These are phyloP conservation scores for Fonsecaea monophora DNA, from an alignment of 2,329 filamentous ascomycete genomes.

Conservation along the genomic window DNA sequence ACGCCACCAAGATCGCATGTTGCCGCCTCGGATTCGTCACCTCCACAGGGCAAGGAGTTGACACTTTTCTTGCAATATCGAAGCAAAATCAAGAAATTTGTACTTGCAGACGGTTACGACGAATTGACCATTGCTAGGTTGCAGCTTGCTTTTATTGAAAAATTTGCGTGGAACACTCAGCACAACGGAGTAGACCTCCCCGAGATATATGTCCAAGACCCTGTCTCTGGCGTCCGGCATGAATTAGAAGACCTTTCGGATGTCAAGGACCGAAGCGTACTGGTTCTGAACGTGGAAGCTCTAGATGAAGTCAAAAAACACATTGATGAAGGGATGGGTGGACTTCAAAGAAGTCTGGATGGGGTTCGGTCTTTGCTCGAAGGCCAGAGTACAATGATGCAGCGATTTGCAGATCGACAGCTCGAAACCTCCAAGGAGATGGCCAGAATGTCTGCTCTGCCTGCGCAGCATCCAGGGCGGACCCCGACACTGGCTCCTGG, in stretches of 20 bases:
- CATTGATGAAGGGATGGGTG: slow-evolving; percentile 87
- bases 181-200: slow-evolving; percentile 90
- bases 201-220: slow-evolving; percentile 97
- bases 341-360: slow-evolving; percentile 81
- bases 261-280: slow-evolving; percentile 90
- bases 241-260: slow-evolving; percentile 92
- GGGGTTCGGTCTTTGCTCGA: slow-evolving; percentile 83
- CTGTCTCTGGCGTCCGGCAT: slow-evolving; percentile 92
- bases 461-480: slow-evolving; percentile 45
- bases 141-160: slow-evolving; percentile 97
- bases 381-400: slow-evolving; percentile 80
- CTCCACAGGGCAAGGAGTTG: slow-evolving; percentile 81
- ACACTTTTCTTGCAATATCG: slow-evolving; percentile 71
- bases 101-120: slow-evolving; percentile 64
- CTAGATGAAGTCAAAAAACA: slow-evolving; percentile 96
- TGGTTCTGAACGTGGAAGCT: slow-evolving; percentile 92
- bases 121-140: slow-evolving; percentile 86
- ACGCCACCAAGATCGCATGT: slow-evolving; percentile 58
- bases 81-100: slow-evolving; percentile 41
- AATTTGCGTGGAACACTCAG: slow-evolving; percentile 98
- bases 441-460: slow-evolving; percentile 66
- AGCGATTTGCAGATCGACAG: slow-evolving; percentile 87
- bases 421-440: slow-evolving; percentile 89
- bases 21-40: slow-evolving; percentile 68
- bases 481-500: slow-evolving; percentile 46